Conservation (phyloP, 2,329 filamentous ascomycete species). For the Fusarium transvaalense region DNA sequence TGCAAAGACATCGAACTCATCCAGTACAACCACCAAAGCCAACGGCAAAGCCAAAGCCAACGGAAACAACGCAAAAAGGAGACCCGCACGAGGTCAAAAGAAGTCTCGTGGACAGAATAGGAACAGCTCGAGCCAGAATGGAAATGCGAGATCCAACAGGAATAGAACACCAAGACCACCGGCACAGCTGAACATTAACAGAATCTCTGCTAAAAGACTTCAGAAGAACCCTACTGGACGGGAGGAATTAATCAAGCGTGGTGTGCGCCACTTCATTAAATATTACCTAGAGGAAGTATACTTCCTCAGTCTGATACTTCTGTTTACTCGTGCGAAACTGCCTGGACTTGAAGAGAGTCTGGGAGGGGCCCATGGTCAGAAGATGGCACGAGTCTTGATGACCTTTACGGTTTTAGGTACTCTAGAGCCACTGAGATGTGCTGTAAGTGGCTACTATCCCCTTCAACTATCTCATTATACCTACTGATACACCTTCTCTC, state of each 20-base stretch:
- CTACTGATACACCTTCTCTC: background rate
- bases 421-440: conserved; percentile 40
- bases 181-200: background rate
- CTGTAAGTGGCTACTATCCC: conserved; percentile 28
- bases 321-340: conserved; percentile 20
- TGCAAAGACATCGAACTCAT: background rate
- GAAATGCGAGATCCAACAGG: background rate
- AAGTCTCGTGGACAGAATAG: background rate
- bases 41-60: background rate
- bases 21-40: background rate
- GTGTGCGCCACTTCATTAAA: background rate
- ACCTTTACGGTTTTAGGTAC: conserved; percentile 42
- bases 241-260: background rate
- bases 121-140: background rate
- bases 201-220: background rate
- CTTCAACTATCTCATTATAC: background rate
- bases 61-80: background rate
- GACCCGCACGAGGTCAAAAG: background rate
- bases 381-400: conserved; percentile 28
- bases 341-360: background rate
- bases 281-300: conserved; percentile 6
- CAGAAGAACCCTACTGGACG: background rate
- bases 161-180: background rate
- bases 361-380: background rate
- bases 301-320: conserved; percentile 3